Base-by-base conservation (phyloP, 768 basidiomycete species). In the Tricholomella constricta region DNA sequence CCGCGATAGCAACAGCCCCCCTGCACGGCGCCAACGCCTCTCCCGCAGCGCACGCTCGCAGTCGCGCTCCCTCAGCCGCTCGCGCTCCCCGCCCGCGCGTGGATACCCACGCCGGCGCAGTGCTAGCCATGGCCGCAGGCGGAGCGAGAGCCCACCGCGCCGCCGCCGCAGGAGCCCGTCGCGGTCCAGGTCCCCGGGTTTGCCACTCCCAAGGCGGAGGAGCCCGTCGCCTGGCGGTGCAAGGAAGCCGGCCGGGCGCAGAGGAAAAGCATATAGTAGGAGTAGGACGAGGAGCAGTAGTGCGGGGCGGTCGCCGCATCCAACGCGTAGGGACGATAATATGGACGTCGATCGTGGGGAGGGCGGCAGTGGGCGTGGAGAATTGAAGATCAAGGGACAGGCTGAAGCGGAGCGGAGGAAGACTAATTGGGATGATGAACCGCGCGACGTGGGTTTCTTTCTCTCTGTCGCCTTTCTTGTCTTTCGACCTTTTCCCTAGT, bases 311-410 rank as follows among this genome's bases (percentile, higher is more conserved):
- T 60, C 54, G 11, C 50, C 56, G 22, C 51, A 17, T 15, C 35
- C 45, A 26, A 27, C n/a, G 22, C 55, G 52, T 9, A 66, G 60
- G 44, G 60, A 65, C 15, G 55, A 56, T 20, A 65, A 59, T 54
- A 75, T 75, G 75, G 72, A 75, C 29, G 68, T 73, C 34, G 71
- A 78, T 46, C 54, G 57, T 29, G 54, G 61, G 14, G 41, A 52
- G 17, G 59, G 56, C 8, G 62, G 49, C 20, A 44, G 55, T 44
- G 60, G 67, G 20, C 61, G 56, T 22, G 76, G 77, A 7, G 87
- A 88, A 61, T 67, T 91, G 40, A 88, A 84, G 66, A 91, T 91
- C 66, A 88, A 86, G 64, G 89, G 89, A 11, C 88, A 89, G 62
- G 80, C 78, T 8, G 83, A 81, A 51, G 69, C 69, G 12, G 79